Evolutionary conservation across 1,284 basidiomycete species (phyloP).

Genomic region (Trichosporon sp.): DNA sequence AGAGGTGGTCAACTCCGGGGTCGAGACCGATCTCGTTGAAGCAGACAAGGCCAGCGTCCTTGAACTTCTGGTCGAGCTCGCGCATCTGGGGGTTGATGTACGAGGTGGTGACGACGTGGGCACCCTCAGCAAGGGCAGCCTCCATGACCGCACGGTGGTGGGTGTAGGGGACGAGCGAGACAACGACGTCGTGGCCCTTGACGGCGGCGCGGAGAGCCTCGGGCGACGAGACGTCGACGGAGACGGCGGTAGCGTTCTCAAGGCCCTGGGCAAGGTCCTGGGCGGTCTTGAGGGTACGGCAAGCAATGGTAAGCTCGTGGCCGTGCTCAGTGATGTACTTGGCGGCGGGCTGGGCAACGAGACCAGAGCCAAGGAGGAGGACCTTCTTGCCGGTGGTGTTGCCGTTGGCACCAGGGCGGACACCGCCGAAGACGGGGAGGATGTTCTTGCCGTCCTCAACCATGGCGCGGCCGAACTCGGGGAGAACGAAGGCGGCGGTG

Average conservation of each 20-base stretch:
- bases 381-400: constrained; percentile 66
- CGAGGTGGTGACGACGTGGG: constrained; percentile 91
- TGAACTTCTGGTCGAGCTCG: constrained; percentile 79
- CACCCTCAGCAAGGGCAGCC: constrained; percentile 89
- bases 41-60: constrained; percentile 88
- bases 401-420: constrained; percentile 61
- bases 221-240: constrained; percentile 79
- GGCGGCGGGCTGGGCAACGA: constrained; percentile 90
- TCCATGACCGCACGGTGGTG: constrained; percentile 89
- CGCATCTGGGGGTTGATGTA: constrained; percentile 90
- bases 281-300: constrained; percentile 78
- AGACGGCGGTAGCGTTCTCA: constrained; percentile 70
- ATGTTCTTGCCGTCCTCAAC: constrained; percentile 73
- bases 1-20: constrained; percentile 78
- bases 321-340: constrained; percentile 86
- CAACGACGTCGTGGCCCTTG: constrained; percentile 86
- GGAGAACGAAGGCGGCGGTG: constrained; percentile 77
- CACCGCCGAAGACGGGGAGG: constrained; percentile 65
- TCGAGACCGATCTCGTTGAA: constrained; percentile 95
- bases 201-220: constrained; percentile 77
- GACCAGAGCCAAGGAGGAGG: constrained; percentile 90
- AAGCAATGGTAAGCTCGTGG: constrained; percentile 82
- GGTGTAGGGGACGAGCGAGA: constrained; percentile 96
- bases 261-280: constrained; percentile 70
- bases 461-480: constrained; percentile 82